Conservation (phyloP, 169 alveolate species). For the Plasmodium vinckei region DNA sequence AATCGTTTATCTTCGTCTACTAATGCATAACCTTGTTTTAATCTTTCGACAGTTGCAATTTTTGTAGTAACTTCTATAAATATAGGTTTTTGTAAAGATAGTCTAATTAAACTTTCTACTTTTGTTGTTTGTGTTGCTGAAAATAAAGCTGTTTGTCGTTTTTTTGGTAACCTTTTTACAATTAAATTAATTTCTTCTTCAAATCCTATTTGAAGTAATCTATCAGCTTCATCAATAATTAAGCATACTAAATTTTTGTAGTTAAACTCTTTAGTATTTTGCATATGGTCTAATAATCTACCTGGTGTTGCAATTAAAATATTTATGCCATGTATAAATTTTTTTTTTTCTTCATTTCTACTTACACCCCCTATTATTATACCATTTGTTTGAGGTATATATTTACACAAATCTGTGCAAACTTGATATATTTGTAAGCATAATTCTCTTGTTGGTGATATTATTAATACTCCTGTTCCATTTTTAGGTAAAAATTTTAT, state of each 20-base stretch:
- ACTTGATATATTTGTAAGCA: constrained; percentile 98
- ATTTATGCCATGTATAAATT: constrained; percentile 96
- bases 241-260: constrained; percentile 95
- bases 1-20: constrained; percentile 97
- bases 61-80: constrained; percentile 91
- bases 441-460: constrained; percentile 99
- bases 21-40: constrained; percentile 98
- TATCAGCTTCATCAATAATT: constrained; percentile 99
- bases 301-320: constrained; percentile 99
- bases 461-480: constrained; percentile 95
- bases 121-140: constrained; percentile 99
- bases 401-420: constrained; percentile 93
- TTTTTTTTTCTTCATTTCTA: constrained; percentile 96
- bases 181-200: constrained; percentile 99
- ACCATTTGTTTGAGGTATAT: constrained; percentile 97
- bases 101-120: constrained; percentile 95
- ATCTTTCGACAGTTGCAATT: constrained; percentile 95
- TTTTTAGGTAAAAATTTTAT: constrained; percentile 94
- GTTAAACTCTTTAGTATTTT: constrained; percentile 96
- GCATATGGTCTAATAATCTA: constrained; percentile 98
- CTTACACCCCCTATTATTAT: constrained; percentile 99
- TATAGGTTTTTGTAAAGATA: constrained; percentile 96
- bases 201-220: constrained; percentile 98
- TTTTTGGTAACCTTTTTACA: constrained; percentile 95
- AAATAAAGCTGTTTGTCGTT: constrained; percentile 97